Conservation (phyloP, 148 eudicot genomes). For the Rhododendron ferrugineum region DNA sequence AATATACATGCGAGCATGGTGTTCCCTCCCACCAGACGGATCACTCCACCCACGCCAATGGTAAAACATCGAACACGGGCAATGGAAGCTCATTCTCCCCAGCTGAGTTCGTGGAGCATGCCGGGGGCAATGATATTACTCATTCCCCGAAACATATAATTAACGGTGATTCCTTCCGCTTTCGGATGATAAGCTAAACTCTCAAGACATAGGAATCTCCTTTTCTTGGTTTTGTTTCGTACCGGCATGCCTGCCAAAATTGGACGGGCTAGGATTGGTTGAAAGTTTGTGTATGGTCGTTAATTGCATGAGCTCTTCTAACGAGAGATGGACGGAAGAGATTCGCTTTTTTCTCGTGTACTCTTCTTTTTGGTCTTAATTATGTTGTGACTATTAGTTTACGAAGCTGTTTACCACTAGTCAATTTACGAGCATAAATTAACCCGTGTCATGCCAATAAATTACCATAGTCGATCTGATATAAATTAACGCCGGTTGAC, state of each 20-base stretch:
- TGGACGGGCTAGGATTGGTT: not conserved
- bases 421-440: no score
- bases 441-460: no score
- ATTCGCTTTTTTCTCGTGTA: not conserved
- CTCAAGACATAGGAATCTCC: not conserved
- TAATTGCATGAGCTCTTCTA: not conserved
- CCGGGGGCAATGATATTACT: conserved; percentile 56
- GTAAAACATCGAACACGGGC: no score
- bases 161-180: conserved; percentile 37
- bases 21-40: no score
- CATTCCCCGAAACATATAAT: conserved; percentile 62
- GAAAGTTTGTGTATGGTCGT: not conserved
- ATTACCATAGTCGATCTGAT: no score
- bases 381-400: no score
- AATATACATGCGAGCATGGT: no score
- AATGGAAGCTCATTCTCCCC: conserved; percentile 67
- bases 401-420: no score
- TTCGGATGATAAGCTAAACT: not conserved
- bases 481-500: no score
- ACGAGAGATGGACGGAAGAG: not conserved
- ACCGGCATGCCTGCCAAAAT: not conserved
- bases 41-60: no score
- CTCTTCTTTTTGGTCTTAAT: no score
- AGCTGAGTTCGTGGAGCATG: conserved; percentile 75
- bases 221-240: not conserved